A percentile compares a stretch with the other conserved stretches of the same genome.
These are phyloP conservation scores for Prinsepia uniflora DNA, from an alignment of 306 rosid species.

Conservation along the genomic window DNA sequence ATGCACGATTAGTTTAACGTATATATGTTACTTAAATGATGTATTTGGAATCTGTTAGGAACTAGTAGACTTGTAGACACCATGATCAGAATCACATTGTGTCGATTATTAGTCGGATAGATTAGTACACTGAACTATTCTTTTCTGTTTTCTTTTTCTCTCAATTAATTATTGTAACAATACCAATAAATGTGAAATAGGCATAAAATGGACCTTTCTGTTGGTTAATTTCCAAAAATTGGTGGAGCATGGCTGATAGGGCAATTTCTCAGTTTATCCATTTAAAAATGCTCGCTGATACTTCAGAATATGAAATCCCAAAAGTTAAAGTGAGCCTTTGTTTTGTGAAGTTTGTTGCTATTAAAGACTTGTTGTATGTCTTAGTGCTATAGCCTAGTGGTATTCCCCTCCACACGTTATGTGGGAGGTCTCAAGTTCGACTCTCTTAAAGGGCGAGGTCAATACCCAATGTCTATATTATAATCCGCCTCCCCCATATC, in stretches of 20 bases:
- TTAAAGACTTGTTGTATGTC: neutral
- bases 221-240: slow-evolving; percentile 1
- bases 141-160: neutral
- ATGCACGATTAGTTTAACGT: slow-evolving; percentile 27
- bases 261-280: neutral
- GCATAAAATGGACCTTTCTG: slow-evolving; percentile 2
- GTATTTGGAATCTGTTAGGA: neutral
- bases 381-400: too few relatives aligned
- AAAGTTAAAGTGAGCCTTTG: neutral
- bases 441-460: too few relatives aligned
- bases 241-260: neutral
- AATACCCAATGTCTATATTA: too few relatives aligned
- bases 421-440: too few relatives aligned
- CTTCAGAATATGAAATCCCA: neutral
- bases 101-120: neutral
- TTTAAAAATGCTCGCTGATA: neutral
- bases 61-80: neutral
- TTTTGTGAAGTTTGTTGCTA: neutral
- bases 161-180: neutral
- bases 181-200: neutral
- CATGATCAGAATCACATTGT: neutral
- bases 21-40: slow-evolving; percentile 11
- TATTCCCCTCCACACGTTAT: too few relatives aligned
- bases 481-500: too few relatives aligned
- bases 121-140: neutral